Evolutionary conservation across 2,329 filamentous ascomycete species (phyloP).

Genomic region (Mollisia scopiformis): DNA sequence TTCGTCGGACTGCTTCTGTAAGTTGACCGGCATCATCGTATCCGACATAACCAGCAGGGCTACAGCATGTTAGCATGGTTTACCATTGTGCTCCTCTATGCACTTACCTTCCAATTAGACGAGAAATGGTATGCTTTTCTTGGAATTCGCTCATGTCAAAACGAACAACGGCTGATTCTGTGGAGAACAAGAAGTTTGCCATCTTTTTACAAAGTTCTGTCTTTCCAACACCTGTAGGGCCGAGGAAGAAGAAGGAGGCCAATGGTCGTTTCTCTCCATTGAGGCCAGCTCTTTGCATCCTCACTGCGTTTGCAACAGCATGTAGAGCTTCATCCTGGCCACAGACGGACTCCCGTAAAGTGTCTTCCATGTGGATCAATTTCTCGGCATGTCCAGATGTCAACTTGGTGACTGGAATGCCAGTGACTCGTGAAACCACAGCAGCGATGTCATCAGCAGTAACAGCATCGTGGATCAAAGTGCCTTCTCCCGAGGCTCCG

Average conservation of each 20-base stretch:
- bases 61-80: conserved; percentile 35
- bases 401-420: conserved; percentile 85
- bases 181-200: conserved; percentile 90
- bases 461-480: conserved; percentile 90
- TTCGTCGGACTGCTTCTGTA: conserved; percentile 91
- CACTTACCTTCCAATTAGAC: conserved; percentile 70
- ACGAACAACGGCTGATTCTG: conserved; percentile 84
- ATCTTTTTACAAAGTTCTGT: conserved; percentile 97
- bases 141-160: conserved; percentile 99
- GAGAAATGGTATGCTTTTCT: conserved; percentile 93
- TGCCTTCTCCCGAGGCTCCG: conserved; percentile 39
- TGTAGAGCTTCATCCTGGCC: conserved; percentile 94
- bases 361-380: conserved; percentile 93
- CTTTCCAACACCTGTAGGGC: conserved; percentile 95
- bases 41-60: conserved; percentile 91
- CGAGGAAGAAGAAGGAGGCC: conserved; percentile 96
- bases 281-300: conserved; percentile 89
- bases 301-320: conserved; percentile 89
- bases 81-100: not conserved
- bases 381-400: conserved; percentile 95
- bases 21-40: conserved; percentile 97
- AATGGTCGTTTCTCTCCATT: conserved; percentile 90
- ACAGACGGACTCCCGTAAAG: conserved; percentile 78
- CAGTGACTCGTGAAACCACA: conserved; percentile 88
- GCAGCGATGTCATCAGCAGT: conserved; percentile 91